Evolutionary conservation across 2,329 filamentous ascomycete species (phyloP).

Genomic region (Ophiocordyceps camponoti-leonardi): DNA sequence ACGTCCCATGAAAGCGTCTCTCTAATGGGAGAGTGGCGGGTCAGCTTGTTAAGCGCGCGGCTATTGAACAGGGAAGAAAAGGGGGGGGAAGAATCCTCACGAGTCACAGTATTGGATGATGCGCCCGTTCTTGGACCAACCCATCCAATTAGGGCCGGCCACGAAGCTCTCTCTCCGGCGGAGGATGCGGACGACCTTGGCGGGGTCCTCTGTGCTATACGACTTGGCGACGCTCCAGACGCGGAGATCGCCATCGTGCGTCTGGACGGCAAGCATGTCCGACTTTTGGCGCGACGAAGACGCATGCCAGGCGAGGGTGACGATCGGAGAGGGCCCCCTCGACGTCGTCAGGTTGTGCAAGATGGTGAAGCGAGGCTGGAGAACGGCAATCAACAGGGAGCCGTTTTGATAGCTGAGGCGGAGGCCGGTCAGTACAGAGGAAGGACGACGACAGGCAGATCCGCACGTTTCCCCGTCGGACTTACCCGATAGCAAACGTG

Average conservation of each 20-base stretch:
- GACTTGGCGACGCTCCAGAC: slow-evolving; percentile 94
- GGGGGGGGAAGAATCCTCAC: slow-evolving; percentile 48
- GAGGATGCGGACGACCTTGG: slow-evolving; percentile 76
- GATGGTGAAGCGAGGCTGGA: slow-evolving; percentile 87
- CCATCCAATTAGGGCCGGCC: slow-evolving; percentile 81
- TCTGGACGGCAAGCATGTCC: slow-evolving; percentile 92
- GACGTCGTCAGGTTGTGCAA: slow-evolving; percentile 81
- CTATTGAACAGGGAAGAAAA: slow-evolving; percentile 14
- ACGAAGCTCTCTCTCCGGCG: slow-evolving; percentile 60
- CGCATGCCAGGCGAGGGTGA: slow-evolving; percentile 84
- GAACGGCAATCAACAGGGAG: slow-evolving; percentile 72
- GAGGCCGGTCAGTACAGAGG: slow-evolving; percentile 4
- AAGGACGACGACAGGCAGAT: background rate
- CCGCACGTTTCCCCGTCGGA: background rate
- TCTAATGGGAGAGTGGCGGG: slow-evolving; percentile 23
- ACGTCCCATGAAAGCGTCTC: slow-evolving; percentile 96
- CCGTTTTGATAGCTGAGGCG: slow-evolving; percentile 76
- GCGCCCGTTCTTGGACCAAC: slow-evolving; percentile 94
- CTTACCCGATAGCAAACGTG: slow-evolving; percentile 89
- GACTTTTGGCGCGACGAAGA: slow-evolving; percentile 93
- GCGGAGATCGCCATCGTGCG: slow-evolving; percentile 74
- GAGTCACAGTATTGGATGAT: slow-evolving; percentile 84
- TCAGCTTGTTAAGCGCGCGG: slow-evolving; percentile 28
- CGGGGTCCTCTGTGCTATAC: slow-evolving; percentile 51
- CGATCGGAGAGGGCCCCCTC: slow-evolving; percentile 69